Evolutionary conservation across 2,329 filamentous ascomycete genomes (phyloP).

Genomic region (Trichoderma aggressivum): DNA sequence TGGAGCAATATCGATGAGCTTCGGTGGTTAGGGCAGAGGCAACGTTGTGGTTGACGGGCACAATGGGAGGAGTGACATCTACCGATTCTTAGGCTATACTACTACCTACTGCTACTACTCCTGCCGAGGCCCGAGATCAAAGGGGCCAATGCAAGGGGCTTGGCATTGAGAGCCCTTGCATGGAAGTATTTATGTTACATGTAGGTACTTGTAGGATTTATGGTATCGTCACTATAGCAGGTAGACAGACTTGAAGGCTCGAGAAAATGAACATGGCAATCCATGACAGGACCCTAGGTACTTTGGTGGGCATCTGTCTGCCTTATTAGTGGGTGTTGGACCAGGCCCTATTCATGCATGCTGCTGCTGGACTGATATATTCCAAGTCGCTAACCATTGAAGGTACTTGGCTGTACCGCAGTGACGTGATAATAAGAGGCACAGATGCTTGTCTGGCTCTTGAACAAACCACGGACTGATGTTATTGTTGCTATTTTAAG

Average conservation of each 20-base stretch:
- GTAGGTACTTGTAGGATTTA: background rate
- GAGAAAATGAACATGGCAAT: background rate
- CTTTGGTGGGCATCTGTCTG: background rate
- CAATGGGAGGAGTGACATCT: background rate
- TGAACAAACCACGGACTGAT: background rate
- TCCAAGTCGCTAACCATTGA: no score
- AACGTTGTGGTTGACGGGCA: background rate
- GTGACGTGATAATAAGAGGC: background rate
- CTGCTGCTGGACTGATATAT: background rate
- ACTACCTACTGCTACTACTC: no score
- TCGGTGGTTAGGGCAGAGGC: background rate
- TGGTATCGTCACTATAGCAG: background rate
- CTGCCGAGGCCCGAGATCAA: background rate
- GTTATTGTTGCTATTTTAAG: slow-evolving; percentile 1
- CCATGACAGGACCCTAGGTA: background rate
- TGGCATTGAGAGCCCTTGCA: background rate
- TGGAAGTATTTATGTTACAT: background rate
- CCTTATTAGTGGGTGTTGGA: background rate
- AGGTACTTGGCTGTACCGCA: background rate
- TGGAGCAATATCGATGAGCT: background rate
- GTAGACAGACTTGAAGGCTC: background rate
- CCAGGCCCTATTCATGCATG: background rate
- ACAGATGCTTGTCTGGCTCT: background rate
- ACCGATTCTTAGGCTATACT: background rate
- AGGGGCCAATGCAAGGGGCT: background rate